Percentiles rank a stretch among this genome's conserved stretches.
Evolutionary conservation across 352 stramenopile genomes (phyloP).

Genomic region (Pseudoperonospora humuli): DNA sequence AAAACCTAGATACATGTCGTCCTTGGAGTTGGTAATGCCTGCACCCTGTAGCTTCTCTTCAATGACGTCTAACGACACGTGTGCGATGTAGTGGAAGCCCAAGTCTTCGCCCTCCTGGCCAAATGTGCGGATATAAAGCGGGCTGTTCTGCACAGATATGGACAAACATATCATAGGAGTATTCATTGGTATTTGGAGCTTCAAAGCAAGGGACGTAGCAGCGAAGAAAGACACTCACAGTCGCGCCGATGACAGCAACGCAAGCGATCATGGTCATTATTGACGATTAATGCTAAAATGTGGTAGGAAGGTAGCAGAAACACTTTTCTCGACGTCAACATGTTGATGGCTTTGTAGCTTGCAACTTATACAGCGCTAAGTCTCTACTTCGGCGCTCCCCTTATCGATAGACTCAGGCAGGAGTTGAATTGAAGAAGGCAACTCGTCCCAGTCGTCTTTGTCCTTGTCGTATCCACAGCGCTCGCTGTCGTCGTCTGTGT

Average conservation of each 20-base stretch:
- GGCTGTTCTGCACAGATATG: slow-evolving; percentile 46
- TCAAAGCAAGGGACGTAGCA: not conserved
- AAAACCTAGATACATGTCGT: slow-evolving; percentile 85
- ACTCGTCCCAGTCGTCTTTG: too few species aligned
- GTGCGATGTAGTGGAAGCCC: slow-evolving; percentile 82
- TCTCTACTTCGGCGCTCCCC: too few species aligned
- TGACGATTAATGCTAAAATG: not conserved
- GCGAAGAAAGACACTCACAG: slow-evolving; percentile 33
- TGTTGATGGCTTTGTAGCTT: too few species aligned
- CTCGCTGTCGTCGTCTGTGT: too few species aligned
- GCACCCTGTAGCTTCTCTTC: slow-evolving; percentile 65
- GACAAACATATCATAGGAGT: not conserved
- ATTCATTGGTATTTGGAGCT: not conserved
- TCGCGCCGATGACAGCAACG: slow-evolving; percentile 68
- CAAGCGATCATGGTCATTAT: slow-evolving; percentile 61
- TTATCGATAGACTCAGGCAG: too few species aligned
- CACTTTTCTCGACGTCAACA: too few species aligned
- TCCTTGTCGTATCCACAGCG: too few species aligned
- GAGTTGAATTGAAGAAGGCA: too few species aligned
- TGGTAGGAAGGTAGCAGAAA: slow-evolving; percentile 15
- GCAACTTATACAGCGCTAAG: too few species aligned
- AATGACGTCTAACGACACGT: slow-evolving; percentile 79
- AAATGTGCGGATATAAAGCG: slow-evolving; percentile 77
- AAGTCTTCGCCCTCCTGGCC: slow-evolving; percentile 74
- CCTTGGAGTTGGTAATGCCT: slow-evolving; percentile 42